Evolutionary conservation across 768 basidiomycete genomes (phyloP).

Genomic region (Tylopilus rubrobrunneus): DNA sequence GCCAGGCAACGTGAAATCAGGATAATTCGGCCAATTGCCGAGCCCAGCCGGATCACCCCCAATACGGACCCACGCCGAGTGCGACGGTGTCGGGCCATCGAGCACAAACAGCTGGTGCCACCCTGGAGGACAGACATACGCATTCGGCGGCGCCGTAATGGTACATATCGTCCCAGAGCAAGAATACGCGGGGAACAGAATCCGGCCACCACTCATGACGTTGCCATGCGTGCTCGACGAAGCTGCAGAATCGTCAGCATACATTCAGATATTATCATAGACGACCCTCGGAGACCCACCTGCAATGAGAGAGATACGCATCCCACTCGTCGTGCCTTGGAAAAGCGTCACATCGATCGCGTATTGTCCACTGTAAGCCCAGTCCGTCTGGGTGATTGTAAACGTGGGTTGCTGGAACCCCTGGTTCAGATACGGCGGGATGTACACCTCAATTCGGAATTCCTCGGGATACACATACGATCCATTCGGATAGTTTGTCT

Average conservation of each 20-base stretch:
- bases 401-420: constrained; percentile 62
- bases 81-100: constrained; percentile 74
- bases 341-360: constrained; percentile 44
- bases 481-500: constrained; percentile 43
- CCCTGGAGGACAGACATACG: constrained; percentile 63
- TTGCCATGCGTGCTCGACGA: constrained; percentile 77
- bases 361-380: constrained; percentile 53
- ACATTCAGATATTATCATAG: constrained; percentile 2
- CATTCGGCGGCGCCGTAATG: constrained; percentile 67
- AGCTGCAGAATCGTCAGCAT: constrained; percentile 33
- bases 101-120: constrained; percentile 76
- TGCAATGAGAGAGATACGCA: constrained; percentile 64
- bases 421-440: constrained; percentile 78
- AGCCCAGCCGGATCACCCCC: constrained; percentile 69
- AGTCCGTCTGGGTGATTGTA: constrained; percentile 56
- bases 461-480: constrained; percentile 61
- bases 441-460: constrained; percentile 75
- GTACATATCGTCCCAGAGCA: constrained; percentile 71
- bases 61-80: constrained; percentile 73
- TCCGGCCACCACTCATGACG: constrained; percentile 63
- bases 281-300: constrained; percentile 37
- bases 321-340: constrained; percentile 39
- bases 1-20: constrained; percentile 67
- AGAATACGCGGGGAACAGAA: constrained; percentile 68
- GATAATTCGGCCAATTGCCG: constrained; percentile 69